Base-by-base conservation (phyloP, 345 rosid genomes). In the Abelmoschus esculentus region DNA sequence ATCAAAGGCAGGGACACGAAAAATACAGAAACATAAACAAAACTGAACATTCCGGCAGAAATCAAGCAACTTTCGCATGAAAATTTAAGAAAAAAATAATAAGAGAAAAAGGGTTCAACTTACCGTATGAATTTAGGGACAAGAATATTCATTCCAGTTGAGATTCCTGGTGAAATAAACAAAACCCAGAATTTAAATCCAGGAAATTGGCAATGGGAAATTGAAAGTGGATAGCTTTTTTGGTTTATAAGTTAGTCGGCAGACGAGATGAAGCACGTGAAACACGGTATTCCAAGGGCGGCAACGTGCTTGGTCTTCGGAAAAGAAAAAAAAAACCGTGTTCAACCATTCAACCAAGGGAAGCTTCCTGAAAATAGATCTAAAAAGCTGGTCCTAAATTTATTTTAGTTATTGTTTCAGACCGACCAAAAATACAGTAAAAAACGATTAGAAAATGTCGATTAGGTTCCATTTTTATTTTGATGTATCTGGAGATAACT, bases 91-190 rank as follows among this genome's bases (percentile, higher is more conserved):
- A 47, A 19, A 1, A 54, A 55, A 55, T 4, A 56, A 28, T 18
- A 9, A 57, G 61, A 57, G 61, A 57, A 56, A 22, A 57, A 12
- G 34, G 61, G n/a, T 28, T 57, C 15, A 57, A 57, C 34, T 57
- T 26, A 57, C 61, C 12, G 15, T 12, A 13, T 26, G 61, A 26
- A 28, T 57, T 15, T 26, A 34, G 34, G 13, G 36, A 12, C 0
- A 66, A 28, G 70, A 28, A 28, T 66, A 49, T 66, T 47, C 70
- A 66, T 66, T 66, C 69, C 55, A 28, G 26, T 7, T 46, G 69
- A 47, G 69, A 46, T 65, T 46, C 69, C 7, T 47, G 26, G 26
- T 66, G 13, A 29, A 65, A 26, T 22, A 53, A 53, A n/a, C 7
- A 53, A 22, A 61, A 42, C 34, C 54, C 53, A 44, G 34, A 47